These are phyloP conservation scores for Pleurotus djamor DNA, from an alignment of 768 basidiomycete genomes.

Conservation along the genomic window DNA sequence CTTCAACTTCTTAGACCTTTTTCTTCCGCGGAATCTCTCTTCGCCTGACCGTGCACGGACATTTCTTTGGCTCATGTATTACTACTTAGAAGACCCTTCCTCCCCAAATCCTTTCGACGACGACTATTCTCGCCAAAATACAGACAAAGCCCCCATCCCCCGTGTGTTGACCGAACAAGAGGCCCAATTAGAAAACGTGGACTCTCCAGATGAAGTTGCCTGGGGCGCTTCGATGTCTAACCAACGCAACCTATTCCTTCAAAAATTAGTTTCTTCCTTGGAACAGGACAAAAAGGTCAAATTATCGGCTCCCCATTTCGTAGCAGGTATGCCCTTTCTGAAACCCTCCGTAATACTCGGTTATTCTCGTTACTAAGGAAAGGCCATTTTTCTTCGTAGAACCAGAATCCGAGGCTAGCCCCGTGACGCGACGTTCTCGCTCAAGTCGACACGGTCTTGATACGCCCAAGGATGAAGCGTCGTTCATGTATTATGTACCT, in stretches of 20 bases:
- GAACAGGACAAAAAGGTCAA: slow-evolving; percentile 51
- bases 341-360: not conserved
- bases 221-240: slow-evolving; percentile 78
- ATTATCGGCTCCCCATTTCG: slow-evolving; percentile 38
- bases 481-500: slow-evolving; percentile 52
- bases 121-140: slow-evolving; percentile 51
- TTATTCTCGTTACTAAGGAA: not conserved
- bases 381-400: not conserved
- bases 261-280: slow-evolving; percentile 58
- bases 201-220: slow-evolving; percentile 72
- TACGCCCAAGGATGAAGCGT: slow-evolving; percentile 35
- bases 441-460: slow-evolving; percentile 30
- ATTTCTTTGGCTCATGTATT: slow-evolving; percentile 82
- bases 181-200: slow-evolving; percentile 67
- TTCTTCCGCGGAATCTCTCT: slow-evolving; percentile 66
- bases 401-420: slow-evolving; percentile 27
- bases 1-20: slow-evolving; percentile 80
- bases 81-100: slow-evolving; percentile 71
- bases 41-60: slow-evolving; percentile 72
- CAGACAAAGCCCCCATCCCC: slow-evolving; percentile 64
- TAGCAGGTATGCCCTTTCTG: slow-evolving; percentile 33
- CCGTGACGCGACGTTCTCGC: slow-evolving; percentile 24
- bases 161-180: slow-evolving; percentile 55
- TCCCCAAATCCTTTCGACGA: slow-evolving; percentile 76
- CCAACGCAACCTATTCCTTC: slow-evolving; percentile 68